Percentiles rank a stretch among this genome's conserved stretches.
These are phyloP conservation scores for Phellinidium pouzarii DNA, from an alignment of 1,284 basidiomycete species.

Conservation along the genomic window DNA sequence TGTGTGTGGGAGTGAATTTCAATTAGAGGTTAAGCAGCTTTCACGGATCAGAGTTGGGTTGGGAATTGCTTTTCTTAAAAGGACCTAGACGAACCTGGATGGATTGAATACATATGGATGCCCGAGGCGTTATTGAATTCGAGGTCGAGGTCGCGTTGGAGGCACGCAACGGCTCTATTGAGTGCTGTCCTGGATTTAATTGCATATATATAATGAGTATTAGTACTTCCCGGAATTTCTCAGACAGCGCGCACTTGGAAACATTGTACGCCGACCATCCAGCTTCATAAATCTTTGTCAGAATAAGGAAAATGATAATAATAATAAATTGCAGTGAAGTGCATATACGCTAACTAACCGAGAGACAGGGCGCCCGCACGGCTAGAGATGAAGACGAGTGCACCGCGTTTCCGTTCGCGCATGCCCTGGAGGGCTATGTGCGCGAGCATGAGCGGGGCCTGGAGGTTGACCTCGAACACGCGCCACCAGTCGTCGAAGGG, in stretches of 20 bases:
- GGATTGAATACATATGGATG: constrained; percentile 6
- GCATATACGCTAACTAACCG: not conserved
- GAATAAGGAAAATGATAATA: too few species aligned
- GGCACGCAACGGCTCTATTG: not conserved
- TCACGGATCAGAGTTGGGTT: not conserved
- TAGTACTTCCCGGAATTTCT: not conserved
- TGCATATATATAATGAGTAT: not conserved
- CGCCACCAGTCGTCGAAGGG: constrained; percentile 8
- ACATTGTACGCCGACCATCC: constrained; percentile 1
- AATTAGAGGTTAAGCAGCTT: too few species aligned
- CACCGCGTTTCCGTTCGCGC: not conserved
- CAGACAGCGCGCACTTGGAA: constrained; percentile 4
- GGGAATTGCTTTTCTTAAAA: not conserved
- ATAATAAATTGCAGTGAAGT: too few species aligned
- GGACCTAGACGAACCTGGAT: constrained; percentile 4
- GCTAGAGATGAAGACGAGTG: constrained; percentile 6
- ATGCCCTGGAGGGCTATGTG: not conserved
- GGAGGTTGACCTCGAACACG: constrained; percentile 5
- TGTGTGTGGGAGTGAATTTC: not conserved
- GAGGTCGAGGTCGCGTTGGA: constrained; percentile 7
- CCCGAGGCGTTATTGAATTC: not conserved
- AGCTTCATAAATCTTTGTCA: too few species aligned
- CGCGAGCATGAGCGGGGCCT: constrained; percentile 8
- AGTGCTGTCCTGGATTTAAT: not conserved
- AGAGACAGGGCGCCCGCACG: not conserved